Conservation (phyloP, 1,284 basidiomycete species). For the Gastroboletus turbinatus region DNA sequence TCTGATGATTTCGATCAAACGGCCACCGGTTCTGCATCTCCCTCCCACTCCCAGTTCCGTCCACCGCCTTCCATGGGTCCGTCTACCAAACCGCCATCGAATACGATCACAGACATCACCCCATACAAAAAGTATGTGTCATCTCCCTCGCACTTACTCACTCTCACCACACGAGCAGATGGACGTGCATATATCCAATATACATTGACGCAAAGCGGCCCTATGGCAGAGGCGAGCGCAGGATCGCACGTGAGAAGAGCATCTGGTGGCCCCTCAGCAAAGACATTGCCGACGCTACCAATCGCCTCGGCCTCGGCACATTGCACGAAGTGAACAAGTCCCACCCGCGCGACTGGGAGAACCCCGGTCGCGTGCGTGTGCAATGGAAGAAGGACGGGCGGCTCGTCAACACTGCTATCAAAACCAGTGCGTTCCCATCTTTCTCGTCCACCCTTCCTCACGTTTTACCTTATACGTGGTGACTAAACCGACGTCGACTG, state of each 20-base stretch:
- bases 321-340: slow-evolving; percentile 87
- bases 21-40: slow-evolving; percentile 49
- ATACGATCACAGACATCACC: slow-evolving; percentile 66
- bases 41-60: slow-evolving; percentile 41
- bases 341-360: slow-evolving; percentile 96
- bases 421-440: slow-evolving; percentile 65
- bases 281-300: slow-evolving; percentile 86
- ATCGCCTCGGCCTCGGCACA: slow-evolving; percentile 72
- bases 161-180: slow-evolving; percentile 47
- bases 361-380: slow-evolving; percentile 90
- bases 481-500: not conserved
- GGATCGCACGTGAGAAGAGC: slow-evolving; percentile 76
- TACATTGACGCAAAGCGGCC: slow-evolving; percentile 96
- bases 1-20: slow-evolving; percentile 42
- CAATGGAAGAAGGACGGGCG: slow-evolving; percentile 84
- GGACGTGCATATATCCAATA: slow-evolving; percentile 94
- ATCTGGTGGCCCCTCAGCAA: slow-evolving; percentile 95
- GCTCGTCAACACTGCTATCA: slow-evolving; percentile 69
- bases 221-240: slow-evolving; percentile 78
- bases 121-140: slow-evolving; percentile 72
- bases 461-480: not conserved
- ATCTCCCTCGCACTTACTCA: not conserved
- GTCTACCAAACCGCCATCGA: slow-evolving; percentile 27
- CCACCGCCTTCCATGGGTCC: slow-evolving; percentile 26
- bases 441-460: not conserved